Evolutionary conservation across 495 filamentous ascomycete genomes (phyloP).

Genomic region (Patellaria atrata): DNA sequence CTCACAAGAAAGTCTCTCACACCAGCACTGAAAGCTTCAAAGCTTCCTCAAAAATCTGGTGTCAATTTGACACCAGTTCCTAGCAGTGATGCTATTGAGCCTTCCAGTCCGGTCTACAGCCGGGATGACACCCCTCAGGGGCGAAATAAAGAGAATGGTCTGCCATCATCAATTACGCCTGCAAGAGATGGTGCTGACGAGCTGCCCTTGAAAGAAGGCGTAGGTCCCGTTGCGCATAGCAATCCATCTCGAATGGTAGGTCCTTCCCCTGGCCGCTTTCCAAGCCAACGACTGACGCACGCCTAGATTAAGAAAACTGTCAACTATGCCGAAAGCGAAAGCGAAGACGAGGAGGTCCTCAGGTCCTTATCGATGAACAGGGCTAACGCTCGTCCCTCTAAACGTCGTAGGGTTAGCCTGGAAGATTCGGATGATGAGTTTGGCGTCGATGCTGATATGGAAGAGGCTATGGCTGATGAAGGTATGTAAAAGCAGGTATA

Average conservation of each 20-base stretch:
- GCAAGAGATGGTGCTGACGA: constrained; percentile 24
- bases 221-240: constrained; percentile 27
- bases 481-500: constrained; percentile 25
- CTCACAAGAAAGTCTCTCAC: too few species aligned
- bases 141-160: constrained; percentile 29
- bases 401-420: constrained; percentile 23
- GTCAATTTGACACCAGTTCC: constrained; percentile 53
- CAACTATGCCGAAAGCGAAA: constrained; percentile 53
- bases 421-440: constrained; percentile 63
- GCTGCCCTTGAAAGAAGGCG: constrained; percentile 25
- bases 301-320: constrained; percentile 36
- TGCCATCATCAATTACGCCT: constrained; percentile 24
- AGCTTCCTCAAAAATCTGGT: constrained; percentile 8
- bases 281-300: not conserved
- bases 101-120: constrained; percentile 35
- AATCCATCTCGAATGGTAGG: constrained; percentile 49
- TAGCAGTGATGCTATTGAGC: constrained; percentile 55
- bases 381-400: constrained; percentile 21
- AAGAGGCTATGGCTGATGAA: constrained; percentile 44
- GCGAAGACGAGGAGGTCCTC: constrained; percentile 43
- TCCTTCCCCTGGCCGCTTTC: not conserved
- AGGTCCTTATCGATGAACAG: constrained; percentile 24
- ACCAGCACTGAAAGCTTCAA: constrained; percentile 26
- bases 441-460: constrained; percentile 37
- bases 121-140: constrained; percentile 21